Evolutionary conservation across 1,284 basidiomycete genomes (phyloP).

Genomic region (Pseudomicrostroma phylloplanum): DNA sequence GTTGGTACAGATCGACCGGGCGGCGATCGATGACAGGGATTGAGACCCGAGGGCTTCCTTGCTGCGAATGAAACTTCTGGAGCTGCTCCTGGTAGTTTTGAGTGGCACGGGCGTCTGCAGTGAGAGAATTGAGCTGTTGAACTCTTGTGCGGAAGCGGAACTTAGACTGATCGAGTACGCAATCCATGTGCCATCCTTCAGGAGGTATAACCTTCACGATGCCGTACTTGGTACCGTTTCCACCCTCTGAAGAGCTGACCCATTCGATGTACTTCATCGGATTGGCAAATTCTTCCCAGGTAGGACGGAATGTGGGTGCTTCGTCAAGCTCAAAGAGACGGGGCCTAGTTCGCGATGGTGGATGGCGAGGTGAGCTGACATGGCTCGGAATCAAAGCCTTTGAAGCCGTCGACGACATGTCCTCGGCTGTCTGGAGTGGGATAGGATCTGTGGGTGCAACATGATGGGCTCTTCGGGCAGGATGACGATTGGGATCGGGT

Average conservation of each 20-base stretch:
- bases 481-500: constrained; percentile 24
- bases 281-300: constrained; percentile 81
- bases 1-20: constrained; percentile 82
- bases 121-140: constrained; percentile 91
- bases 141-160: constrained; percentile 93
- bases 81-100: constrained; percentile 95
- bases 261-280: constrained; percentile 89
- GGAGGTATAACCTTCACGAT: constrained; percentile 97
- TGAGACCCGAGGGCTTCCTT: constrained; percentile 63
- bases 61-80: constrained; percentile 59
- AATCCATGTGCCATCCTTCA: constrained; percentile 88
- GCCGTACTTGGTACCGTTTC: constrained; percentile 67
- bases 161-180: constrained; percentile 85
- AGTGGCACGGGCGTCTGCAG: constrained; percentile 91
- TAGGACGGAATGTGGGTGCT: constrained; percentile 84
- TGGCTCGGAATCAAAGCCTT: constrained; percentile 32
- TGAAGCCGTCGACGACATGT: constrained; percentile 11
- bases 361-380: constrained; percentile 30
- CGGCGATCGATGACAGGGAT: constrained; percentile 89
- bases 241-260: constrained; percentile 62
- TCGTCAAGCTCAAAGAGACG: constrained; percentile 74
- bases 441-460: constrained; percentile 22
- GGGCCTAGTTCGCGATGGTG: constrained; percentile 27
- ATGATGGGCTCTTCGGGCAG: constrained; percentile 24
- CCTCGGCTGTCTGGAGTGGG: constrained; percentile 9